A percentile compares a stretch with the other conserved stretches of the same genome.
These are phyloP conservation scores for Paracoccidioides lutzii DNA, from an alignment of 2,329 filamentous ascomycete species.

Conservation along the genomic window DNA sequence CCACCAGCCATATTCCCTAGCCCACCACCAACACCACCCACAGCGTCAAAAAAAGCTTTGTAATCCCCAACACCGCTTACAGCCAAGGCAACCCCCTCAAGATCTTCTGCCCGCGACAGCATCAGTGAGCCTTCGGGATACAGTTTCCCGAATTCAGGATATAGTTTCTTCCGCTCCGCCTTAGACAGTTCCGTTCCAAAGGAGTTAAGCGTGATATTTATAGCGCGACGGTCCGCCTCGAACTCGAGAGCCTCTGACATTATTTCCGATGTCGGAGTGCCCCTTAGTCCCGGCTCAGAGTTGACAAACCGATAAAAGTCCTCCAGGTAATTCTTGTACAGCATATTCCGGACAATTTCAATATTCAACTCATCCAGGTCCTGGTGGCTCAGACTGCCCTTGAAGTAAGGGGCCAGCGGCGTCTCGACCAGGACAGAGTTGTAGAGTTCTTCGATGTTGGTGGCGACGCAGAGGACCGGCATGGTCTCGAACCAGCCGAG, in stretches of 20 bases:
- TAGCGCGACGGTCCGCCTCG: constrained; percentile 88
- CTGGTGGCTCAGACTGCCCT: constrained; percentile 87
- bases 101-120: constrained; percentile 86
- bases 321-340: constrained; percentile 99
- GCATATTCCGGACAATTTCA: constrained; percentile 93
- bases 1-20: constrained; percentile 78
- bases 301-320: constrained; percentile 95
- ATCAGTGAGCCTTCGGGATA: constrained; percentile 92
- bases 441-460: constrained; percentile 97
- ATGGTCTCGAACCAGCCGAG: constrained; percentile 98
- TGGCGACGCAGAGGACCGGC: constrained; percentile 93
- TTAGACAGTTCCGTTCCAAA: constrained; percentile 95
- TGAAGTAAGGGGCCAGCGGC: constrained; percentile 91
- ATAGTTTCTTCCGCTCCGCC: constrained; percentile 87
- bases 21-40: constrained; percentile 59
- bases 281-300: constrained; percentile 69
- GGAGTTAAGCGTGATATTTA: constrained; percentile 98
- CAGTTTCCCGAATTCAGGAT: constrained; percentile 79
- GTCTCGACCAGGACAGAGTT: constrained; percentile 97
- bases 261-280: constrained; percentile 80
- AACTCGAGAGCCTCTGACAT: constrained; percentile 96
- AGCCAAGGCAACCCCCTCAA: constrained; percentile 83
- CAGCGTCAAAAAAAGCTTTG: constrained; percentile 89
- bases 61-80: constrained; percentile 90
- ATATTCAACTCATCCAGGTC: constrained; percentile 98